Conservation (phyloP, 306 rosid genomes). For the Cucurbita pepo region DNA sequence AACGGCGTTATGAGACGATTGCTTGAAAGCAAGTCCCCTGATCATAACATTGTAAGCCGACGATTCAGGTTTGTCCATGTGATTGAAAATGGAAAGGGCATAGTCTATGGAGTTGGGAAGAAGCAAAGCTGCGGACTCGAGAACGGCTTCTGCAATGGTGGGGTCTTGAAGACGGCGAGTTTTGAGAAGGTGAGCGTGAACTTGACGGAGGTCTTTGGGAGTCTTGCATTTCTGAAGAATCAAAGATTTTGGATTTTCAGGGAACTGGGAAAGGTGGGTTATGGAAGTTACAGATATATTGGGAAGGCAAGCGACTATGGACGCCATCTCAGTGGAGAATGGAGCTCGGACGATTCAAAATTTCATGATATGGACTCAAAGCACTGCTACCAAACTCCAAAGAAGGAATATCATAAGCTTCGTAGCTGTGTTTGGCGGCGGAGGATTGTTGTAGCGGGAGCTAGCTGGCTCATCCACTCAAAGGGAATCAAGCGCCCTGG, state of each 20-base stretch:
- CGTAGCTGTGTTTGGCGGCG: not conserved
- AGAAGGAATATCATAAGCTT: no score
- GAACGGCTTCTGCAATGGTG: constrained; percentile 25
- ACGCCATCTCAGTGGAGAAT: not conserved
- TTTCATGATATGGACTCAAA: not conserved
- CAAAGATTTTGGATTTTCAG: constrained; percentile 35
- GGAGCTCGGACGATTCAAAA: not conserved
- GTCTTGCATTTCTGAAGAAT: constrained; percentile 35
- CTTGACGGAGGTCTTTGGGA: constrained; percentile 31
- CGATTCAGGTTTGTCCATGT: constrained; percentile 15
- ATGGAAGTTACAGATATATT: constrained; percentile 12
- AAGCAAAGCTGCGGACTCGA: constrained; percentile 40
- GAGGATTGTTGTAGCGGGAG: not conserved
- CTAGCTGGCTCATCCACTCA: not conserved
- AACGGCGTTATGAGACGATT: constrained; percentile 24
- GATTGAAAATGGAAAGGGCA: constrained; percentile 33
- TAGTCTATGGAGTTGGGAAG: constrained; percentile 34
- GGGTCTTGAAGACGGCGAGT: constrained; percentile 40
- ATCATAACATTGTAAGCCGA: constrained; percentile 38
- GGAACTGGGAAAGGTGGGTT: constrained; percentile 21
- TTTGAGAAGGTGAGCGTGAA: constrained; percentile 54
- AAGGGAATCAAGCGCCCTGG: constrained; percentile 6
- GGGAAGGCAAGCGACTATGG: constrained; percentile 13
- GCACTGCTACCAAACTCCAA: no score
- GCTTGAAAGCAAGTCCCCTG: constrained; percentile 26